Percentiles rank a stretch among this genome's conserved stretches.
Conservation (phyloP, 2,329 filamentous ascomycete genomes). For the Trichoderma sp. region DNA sequence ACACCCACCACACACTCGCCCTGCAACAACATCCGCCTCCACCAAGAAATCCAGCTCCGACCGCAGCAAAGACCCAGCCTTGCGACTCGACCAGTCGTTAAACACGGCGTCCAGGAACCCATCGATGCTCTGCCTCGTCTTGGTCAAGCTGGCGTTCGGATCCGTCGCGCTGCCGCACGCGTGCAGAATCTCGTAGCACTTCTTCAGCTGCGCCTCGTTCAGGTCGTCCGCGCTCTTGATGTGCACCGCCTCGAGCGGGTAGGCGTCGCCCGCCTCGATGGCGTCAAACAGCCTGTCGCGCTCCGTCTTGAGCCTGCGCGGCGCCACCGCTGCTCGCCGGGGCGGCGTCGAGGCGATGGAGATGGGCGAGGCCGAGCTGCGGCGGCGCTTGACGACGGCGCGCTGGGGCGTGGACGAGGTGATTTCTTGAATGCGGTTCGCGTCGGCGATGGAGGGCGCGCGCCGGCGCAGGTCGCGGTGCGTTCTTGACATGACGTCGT, state of each 20-base stretch:
- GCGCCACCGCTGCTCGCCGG: background rate
- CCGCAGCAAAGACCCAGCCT: slow-evolving; percentile 26
- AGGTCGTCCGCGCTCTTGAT: slow-evolving; percentile 37
- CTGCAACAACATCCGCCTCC: slow-evolving; percentile 36
- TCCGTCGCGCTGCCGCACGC: slow-evolving; percentile 39
- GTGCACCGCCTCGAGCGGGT: slow-evolving; percentile 30
- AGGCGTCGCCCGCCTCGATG: slow-evolving; percentile 32
- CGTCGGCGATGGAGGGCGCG: slow-evolving; percentile 11
- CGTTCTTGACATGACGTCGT: slow-evolving; percentile 1
- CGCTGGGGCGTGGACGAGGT: slow-evolving; percentile 15
- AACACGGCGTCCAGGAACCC: slow-evolving; percentile 40
- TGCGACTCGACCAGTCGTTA: slow-evolving; percentile 35
- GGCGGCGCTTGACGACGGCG: slow-evolving; percentile 26
- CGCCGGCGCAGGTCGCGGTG: background rate
- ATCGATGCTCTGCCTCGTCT: slow-evolving; percentile 39
- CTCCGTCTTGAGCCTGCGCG: slow-evolving; percentile 16
- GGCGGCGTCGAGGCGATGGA: slow-evolving; percentile 29
- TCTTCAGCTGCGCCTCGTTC: slow-evolving; percentile 36
- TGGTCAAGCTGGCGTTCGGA: slow-evolving; percentile 30
- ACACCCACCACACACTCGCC: slow-evolving; percentile 38
- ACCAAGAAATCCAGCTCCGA: slow-evolving; percentile 38
- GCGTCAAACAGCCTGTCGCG: slow-evolving; percentile 36
- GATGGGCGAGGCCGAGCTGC: slow-evolving; percentile 30
- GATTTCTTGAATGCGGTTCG: slow-evolving; percentile 22
- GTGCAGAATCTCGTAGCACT: slow-evolving; percentile 41